A percentile compares a stretch with the other conserved stretches of the same genome.
Evolutionary conservation across 1,284 basidiomycete genomes (phyloP).

Genomic region (Puccinia polysora): DNA sequence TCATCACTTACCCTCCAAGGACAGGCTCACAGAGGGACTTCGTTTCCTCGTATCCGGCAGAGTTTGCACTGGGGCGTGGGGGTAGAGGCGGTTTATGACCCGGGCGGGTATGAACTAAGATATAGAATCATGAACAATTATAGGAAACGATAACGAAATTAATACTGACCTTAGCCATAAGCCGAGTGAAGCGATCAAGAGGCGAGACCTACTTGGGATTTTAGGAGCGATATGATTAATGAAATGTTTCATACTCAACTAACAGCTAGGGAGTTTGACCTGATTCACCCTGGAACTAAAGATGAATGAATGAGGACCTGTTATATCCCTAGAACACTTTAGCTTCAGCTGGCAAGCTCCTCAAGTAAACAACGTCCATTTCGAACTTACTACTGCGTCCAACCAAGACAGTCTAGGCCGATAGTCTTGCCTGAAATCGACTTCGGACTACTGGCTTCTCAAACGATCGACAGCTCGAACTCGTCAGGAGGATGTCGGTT

Average conservation of each 20-base stretch:
- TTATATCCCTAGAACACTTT: too few species aligned
- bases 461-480: too few species aligned
- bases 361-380: too few species aligned
- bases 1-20: constrained; percentile 21
- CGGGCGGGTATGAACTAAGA: constrained; percentile 29
- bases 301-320: too few species aligned
- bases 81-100: constrained; percentile 31
- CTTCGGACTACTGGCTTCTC: too few species aligned
- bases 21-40: constrained; percentile 4
- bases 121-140: not conserved
- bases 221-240: constrained; percentile 20
- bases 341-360: too few species aligned
- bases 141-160: not conserved
- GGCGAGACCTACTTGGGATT: constrained; percentile 11
- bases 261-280: too few species aligned
- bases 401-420: too few species aligned
- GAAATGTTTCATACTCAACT: constrained; percentile 10
- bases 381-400: too few species aligned
- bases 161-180: not conserved
- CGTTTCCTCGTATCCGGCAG: not conserved
- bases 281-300: too few species aligned
- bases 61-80: constrained; percentile 15
- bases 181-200: not conserved
- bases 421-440: too few species aligned
- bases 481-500: too few species aligned